A percentile compares a stretch with the other conserved stretches of the same genome.
Conservation (phyloP, 345 rosid genomes). For the Alliaria petiolata region DNA sequence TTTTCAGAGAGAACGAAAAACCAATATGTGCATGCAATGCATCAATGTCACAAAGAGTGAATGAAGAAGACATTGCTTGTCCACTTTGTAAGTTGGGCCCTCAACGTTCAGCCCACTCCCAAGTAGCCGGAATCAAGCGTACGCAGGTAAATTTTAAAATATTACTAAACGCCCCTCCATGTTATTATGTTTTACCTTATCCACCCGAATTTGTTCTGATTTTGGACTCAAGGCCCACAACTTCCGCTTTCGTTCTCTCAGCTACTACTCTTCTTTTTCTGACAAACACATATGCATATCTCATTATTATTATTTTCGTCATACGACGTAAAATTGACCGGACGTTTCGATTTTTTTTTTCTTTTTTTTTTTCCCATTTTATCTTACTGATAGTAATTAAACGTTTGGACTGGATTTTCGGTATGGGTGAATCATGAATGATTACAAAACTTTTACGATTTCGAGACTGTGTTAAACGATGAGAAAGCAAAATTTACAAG, state of each 20-base stretch:
- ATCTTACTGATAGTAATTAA: constrained; percentile 4
- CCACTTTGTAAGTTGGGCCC: constrained; percentile 11
- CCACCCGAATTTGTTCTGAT: background rate
- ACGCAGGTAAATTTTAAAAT: background rate
- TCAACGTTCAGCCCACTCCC: background rate
- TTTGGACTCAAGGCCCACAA: constrained; percentile 5
- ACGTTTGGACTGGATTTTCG: constrained; percentile 11
- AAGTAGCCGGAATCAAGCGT: background rate
- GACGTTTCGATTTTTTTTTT: background rate
- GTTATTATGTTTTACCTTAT: background rate
- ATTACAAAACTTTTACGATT: background rate
- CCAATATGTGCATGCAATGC: background rate
- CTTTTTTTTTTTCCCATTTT: background rate
- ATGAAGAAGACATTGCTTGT: background rate
- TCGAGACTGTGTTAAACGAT: background rate
- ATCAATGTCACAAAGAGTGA: background rate
- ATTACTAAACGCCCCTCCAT: background rate
- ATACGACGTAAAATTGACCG: constrained; percentile 21
- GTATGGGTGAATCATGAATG: too few relatives aligned
- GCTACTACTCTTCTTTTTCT: background rate
- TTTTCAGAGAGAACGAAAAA: background rate
- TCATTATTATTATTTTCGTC: constrained; percentile 21
- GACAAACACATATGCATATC: constrained; percentile 22
- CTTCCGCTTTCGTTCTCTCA: background rate
- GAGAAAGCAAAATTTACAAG: background rate